A percentile compares a stretch with the other conserved stretches of the same genome.
Evolutionary conservation across 495 filamentous ascomycete species (phyloP).

Genomic region (Trichoderma virens): DNA sequence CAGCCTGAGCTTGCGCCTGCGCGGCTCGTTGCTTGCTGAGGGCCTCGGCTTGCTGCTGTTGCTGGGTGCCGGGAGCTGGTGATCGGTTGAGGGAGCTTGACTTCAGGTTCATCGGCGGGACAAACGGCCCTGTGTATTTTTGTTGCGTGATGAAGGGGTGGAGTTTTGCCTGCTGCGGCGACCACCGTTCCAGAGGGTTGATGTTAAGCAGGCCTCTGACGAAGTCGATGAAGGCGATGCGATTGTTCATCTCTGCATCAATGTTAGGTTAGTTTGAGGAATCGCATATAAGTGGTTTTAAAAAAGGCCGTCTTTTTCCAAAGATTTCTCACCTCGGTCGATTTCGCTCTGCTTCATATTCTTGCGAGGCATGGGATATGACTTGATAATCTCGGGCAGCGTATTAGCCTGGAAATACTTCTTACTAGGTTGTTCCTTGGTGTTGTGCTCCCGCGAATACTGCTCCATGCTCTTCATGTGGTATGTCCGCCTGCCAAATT

Average conservation of each 20-base stretch:
- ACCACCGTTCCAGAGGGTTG: conserved; percentile 96
- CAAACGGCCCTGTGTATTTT: conserved; percentile 91
- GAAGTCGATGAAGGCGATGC: conserved; percentile 98
- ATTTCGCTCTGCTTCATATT: conserved; percentile 98
- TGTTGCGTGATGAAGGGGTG: conserved; percentile 99
- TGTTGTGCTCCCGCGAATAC: conserved; percentile 88
- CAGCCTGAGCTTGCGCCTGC: conserved; percentile 43
- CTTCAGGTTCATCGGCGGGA: conserved; percentile 96
- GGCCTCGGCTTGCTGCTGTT: conserved; percentile 90
- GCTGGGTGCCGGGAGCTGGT: conserved; percentile 91
- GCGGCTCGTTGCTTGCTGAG: conserved; percentile 80
- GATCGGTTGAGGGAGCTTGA: conserved; percentile 74
- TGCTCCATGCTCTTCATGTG: conserved; percentile 95
- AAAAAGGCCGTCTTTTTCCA: not conserved
- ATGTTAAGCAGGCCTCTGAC: conserved; percentile 92
- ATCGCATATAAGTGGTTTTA: too few relatives aligned
- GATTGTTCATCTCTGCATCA: conserved; percentile 89
- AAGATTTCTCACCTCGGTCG: conserved; percentile 68
- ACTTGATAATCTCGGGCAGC: conserved; percentile 91
- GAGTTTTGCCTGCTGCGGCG: conserved; percentile 92
- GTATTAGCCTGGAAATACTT: conserved; percentile 96
- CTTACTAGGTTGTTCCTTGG: conserved; percentile 98
- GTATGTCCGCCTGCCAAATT: conserved; percentile 85
- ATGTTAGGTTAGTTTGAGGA: not conserved
- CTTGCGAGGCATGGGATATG: conserved; percentile 96